These are phyloP conservation scores for Talaromyces sp. DNA, from an alignment of 2,329 filamentous ascomycete species.

Conservation along the genomic window DNA sequence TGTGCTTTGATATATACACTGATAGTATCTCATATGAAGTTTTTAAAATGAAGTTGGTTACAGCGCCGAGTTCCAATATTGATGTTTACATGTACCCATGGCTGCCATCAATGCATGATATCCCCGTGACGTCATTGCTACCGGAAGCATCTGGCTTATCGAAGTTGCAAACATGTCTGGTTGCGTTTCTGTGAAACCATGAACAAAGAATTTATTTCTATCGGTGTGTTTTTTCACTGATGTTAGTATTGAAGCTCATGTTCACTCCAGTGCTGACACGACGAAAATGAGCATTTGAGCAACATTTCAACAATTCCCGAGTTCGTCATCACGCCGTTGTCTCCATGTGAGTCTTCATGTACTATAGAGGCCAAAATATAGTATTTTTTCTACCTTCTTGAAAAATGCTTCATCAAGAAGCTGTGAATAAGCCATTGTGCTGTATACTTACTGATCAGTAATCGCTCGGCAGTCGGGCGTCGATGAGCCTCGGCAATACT, in stretches of 20 bases:
- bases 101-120: background rate
- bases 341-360: no score
- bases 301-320: background rate
- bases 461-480: background rate
- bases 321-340: background rate
- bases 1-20: background rate
- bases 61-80: background rate
- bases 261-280: no score
- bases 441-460: background rate
- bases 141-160: background rate
- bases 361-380: no score
- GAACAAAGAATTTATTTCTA: background rate
- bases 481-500: background rate
- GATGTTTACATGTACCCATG: background rate
- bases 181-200: background rate
- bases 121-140: slow-evolving; percentile 8
- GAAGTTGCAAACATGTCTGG: no score
- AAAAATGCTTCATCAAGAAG: background rate
- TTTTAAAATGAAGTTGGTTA: background rate
- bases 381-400: background rate
- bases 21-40: background rate
- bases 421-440: background rate
- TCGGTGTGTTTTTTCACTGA: background rate
- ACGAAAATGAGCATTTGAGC: background rate
- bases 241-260: background rate